Percentiles rank a stretch among this genome's conserved stretches.
phyloP scores from a whole-genome alignment of 1,284 basidiomycete species.

The Volvariella surrecta region DNA sequence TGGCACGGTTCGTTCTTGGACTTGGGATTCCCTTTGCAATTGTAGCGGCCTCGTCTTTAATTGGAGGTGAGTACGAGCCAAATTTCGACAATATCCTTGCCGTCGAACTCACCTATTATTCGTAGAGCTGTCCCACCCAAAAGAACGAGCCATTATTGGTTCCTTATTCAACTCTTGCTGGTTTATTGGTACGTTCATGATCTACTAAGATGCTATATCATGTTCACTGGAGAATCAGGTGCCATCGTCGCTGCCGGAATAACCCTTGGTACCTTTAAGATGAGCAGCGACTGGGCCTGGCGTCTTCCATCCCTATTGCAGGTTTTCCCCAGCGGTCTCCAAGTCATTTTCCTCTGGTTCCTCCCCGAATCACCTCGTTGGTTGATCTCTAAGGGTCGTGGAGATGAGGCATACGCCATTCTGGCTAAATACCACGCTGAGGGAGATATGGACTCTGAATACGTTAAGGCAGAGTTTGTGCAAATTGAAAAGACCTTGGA shows the following conservation, averaged over 20 bases:
- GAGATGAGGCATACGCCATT: conserved; percentile 38
- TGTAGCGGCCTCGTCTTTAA: conserved; percentile 36
- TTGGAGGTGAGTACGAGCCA: conserved; percentile 36
- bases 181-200: conserved; percentile 26
- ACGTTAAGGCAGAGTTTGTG: conserved; percentile 43
- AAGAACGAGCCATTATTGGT: conserved; percentile 37
- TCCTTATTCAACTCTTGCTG: conserved; percentile 42
- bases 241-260: conserved; percentile 38
- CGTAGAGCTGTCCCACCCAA: conserved; percentile 39
- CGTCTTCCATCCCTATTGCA: conserved; percentile 51
- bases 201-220: background rate
- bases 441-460: conserved; percentile 34
- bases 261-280: conserved; percentile 39
- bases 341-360: conserved; percentile 37
- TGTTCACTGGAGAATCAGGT: conserved; percentile 16
- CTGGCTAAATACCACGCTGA: conserved; percentile 44
- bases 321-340: conserved; percentile 36
- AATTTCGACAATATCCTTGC: background rate
- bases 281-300: conserved; percentile 44
- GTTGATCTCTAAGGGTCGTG: conserved; percentile 43
- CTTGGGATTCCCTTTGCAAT: conserved; percentile 41
- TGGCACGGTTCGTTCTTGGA: conserved; percentile 36
- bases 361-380: conserved; percentile 57
- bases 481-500: conserved; percentile 47
- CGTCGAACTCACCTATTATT: conserved; percentile 2